Evolutionary conservation across 257 asterid genomes (phyloP), one percentile per base, ranked within the genome.

Genomic region (Petunia axillaris): DNA sequence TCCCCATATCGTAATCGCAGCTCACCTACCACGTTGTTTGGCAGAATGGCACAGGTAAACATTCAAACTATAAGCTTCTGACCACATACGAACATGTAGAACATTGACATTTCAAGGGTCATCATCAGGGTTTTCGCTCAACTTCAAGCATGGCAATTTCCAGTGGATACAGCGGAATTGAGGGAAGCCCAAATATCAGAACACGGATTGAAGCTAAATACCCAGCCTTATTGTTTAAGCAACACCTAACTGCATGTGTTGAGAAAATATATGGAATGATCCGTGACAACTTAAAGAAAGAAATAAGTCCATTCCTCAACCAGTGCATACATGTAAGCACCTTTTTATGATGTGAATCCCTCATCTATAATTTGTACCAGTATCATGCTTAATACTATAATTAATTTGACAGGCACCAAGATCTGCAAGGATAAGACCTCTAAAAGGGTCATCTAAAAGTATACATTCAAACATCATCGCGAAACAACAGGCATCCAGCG

Each of bases 111-210:
- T 57, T 82, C 54, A 81, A 70, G 80, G 73, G 39, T 82, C 70
- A 73, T 54, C 86, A 39, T 75, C 89, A 94, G 98, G 97, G 91
- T 75, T 82, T 89, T 46, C 89, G 98, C 59, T 81, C 91, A 82
- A 88, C 94, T 83, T 87, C 97, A 83, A 89, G 88, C 85, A 87
- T 85, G 74, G 96, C 96, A 76, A 87, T 88, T 82, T 92, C 98
- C 71, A 94, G 91, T 58, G 97, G 98, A 63, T 92, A 94, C 87
- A 91, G 97, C 5, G 98, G 98, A 79, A 91, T 94, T 89, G 97
- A 92, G 83, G 97, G 96, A 80, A 92, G 88, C 80, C 92, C 94
- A 48, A 87, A 83, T 54, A 75, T 81, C 5, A 88, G 87, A 83
- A 90, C 97, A 79, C 87, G 97, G 80, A 90, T 94, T 82, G 97